Evolutionary conservation across 2,329 filamentous ascomycete species (phyloP).

Genomic region (Fusarium sp.): DNA sequence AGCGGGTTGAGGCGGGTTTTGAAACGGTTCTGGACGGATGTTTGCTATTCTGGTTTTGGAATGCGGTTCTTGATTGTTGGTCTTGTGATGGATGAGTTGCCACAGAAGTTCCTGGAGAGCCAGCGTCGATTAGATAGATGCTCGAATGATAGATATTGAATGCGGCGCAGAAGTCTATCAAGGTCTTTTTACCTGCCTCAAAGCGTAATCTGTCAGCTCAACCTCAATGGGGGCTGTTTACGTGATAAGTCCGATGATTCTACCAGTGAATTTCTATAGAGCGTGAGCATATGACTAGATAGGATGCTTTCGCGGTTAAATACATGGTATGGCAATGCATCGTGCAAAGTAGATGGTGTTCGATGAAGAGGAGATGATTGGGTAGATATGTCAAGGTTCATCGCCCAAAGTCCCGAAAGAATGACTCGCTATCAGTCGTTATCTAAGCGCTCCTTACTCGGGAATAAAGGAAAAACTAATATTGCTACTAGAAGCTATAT

Average conservation of each 20-base stretch:
- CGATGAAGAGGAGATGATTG: too few relatives aligned
- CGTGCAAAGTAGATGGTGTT: too few relatives aligned
- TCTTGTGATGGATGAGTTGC: constrained; percentile 5
- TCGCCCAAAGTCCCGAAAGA: too few relatives aligned
- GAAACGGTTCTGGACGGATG: constrained; percentile 12
- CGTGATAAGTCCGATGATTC: background rate
- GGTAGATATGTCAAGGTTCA: too few relatives aligned
- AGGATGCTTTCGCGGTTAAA: too few relatives aligned
- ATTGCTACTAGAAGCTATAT: too few relatives aligned
- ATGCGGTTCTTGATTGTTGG: background rate
- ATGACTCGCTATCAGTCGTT: too few relatives aligned
- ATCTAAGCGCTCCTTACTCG: too few relatives aligned
- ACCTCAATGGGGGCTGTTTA: background rate
- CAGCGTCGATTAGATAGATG: background rate
- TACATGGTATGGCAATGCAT: too few relatives aligned
- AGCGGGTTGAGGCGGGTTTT: constrained; percentile 7
- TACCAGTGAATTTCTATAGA: too few relatives aligned
- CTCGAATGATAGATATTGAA: background rate
- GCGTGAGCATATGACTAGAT: too few relatives aligned
- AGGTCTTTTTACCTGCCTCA: constrained; percentile 5
- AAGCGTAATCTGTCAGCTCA: background rate
- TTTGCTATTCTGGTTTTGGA: constrained; percentile 3
- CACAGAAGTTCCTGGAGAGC: constrained; percentile 12
- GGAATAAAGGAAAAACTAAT: too few relatives aligned
- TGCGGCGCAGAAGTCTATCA: constrained; percentile 2